A percentile compares a stretch with the other conserved stretches of the same genome.
Evolutionary conservation across 2,329 filamentous ascomycete species (phyloP).

Genomic region (Diaporthe vexans): DNA sequence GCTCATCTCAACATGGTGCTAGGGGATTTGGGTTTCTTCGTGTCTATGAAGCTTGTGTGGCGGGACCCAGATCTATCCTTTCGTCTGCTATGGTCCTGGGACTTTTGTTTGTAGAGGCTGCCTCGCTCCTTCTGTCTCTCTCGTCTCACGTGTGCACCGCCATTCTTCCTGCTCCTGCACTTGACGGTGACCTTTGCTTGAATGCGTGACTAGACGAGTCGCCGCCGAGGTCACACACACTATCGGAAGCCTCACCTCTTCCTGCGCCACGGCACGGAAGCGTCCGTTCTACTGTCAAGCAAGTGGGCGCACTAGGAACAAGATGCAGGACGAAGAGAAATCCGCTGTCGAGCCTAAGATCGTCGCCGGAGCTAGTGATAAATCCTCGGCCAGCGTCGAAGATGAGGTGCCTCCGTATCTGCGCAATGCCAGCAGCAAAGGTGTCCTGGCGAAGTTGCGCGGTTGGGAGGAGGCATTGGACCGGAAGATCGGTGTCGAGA

Average conservation of each 20-base stretch:
- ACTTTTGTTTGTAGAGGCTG: not conserved
- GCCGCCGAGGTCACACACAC: not conserved
- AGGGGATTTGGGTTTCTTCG: not conserved
- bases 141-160: not conserved
- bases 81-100: not conserved
- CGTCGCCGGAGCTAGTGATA: conserved; percentile 22
- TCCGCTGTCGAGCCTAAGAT: conserved; percentile 33
- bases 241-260: not conserved
- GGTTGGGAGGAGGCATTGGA: conserved; percentile 60
- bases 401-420: conserved; percentile 40
- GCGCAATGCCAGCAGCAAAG: conserved; percentile 42
- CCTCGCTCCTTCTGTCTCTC: not conserved
- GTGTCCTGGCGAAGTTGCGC: conserved; percentile 55
- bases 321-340: conserved; percentile 41
- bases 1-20: conserved; percentile 4
- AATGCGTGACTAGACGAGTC: not conserved
- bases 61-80: not conserved
- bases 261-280: not conserved
- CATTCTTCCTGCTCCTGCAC: not conserved
- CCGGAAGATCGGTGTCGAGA: conserved; percentile 62
- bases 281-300: not conserved
- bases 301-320: not conserved
- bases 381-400: conserved; percentile 26
- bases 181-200: not conserved
- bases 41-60: not conserved